Base-by-base conservation (phyloP, 2,329 filamentous ascomycete genomes). In the Beauveria medogensis region DNA sequence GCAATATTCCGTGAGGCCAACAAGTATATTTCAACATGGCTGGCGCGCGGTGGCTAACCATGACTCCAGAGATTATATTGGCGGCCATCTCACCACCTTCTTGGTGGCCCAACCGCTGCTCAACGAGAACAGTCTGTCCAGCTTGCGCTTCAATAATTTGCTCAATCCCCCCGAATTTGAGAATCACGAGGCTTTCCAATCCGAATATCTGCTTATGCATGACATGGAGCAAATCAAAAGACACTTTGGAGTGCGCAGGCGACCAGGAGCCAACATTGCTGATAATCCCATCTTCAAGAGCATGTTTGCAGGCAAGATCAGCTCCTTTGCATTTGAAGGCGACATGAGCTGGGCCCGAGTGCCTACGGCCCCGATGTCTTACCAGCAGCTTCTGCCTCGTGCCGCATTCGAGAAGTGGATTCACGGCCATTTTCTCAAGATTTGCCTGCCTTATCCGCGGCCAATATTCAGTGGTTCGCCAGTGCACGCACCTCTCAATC, bases 131-230 rank as follows among this genome's bases (percentile, higher is more conserved):
- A 59, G 64, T 48, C n/a, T 12, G 4, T 64, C 69, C 41, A 64
- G 65, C 60, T 48, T 71, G 10, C 62, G 62, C 20, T 70, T 69
- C 37, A 69, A 63, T 41, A 66, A 66, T 20, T 61, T 69, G 2
- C 67, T 69, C n/a, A 71, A 70, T 55, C 64, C 68, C 3, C 64
- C 66, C 24, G 53, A 58, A 47, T 72, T 69, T 62, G 26, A 62
- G 1, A 59, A 54, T 22, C 64, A 69, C 54, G 58, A 68, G 10
- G 59, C 67, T 8, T 70, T 70, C 47, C 68, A 69, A 53, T 61
- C 69, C 4, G 69, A 72, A 53, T 68, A 71, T 47, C 51, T 71
- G 3, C 62, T 72, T 41, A 70, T 72, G 69, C 43, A 67, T 22
- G 64, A 71, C 51, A 60, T 52, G 18, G 34, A 63, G 20, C 63